Evolutionary conservation across 1,284 basidiomycete species (phyloP), one percentile per base, ranked within the genome.

Genomic region (Ceratobasidium sp.): DNA sequence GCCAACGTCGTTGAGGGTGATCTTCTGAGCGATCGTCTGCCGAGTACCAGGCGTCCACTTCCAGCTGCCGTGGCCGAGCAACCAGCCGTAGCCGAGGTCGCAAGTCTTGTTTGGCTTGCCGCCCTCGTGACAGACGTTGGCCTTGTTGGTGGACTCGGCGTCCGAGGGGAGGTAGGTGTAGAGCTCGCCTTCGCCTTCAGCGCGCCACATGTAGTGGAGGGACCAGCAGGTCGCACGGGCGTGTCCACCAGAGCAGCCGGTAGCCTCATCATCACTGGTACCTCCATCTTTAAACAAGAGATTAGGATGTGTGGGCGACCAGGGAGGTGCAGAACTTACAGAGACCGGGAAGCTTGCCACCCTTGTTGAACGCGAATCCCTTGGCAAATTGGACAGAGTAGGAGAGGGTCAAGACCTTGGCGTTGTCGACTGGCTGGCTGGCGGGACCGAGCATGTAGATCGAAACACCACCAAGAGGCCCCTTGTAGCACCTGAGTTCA

Each of bases 331-430:
- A n/a, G n/a, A n/a, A 21, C 46, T 48, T 23, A 48, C 87, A 88
- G 4, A 86, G 80, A 4, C 88, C 88, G 42, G 88, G 88, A 2
- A 89, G 79, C 77, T 90, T 90, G 6, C 88, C 88, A n/a, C 88
- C 88, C 25, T 48, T 59, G 36, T 86, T 86, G n/a, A 81, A 89
- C 48, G 84, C 82, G 82, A 86, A 89, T 0, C 81, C 86, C 0
- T 81, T 76, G 74, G 87, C 80, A 46, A 89, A 83, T 81, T 87
- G 84, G 76, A 89, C 82, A 1, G 85, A 83, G 76, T 88, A 89
- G 72, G 85, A 84, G 76, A 88, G 79, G 0, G 87, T 73, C 0
- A 84, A 84, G 73, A 88, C 86, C 18, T 76, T 80, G 21, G 83
- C 74, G 40, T 59, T 59, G 66, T 1, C 58, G 53, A 58, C 33